Conservation (phyloP, 2,329 filamentous ascomycete genomes). For the Nigrospora sphaerica region DNA sequence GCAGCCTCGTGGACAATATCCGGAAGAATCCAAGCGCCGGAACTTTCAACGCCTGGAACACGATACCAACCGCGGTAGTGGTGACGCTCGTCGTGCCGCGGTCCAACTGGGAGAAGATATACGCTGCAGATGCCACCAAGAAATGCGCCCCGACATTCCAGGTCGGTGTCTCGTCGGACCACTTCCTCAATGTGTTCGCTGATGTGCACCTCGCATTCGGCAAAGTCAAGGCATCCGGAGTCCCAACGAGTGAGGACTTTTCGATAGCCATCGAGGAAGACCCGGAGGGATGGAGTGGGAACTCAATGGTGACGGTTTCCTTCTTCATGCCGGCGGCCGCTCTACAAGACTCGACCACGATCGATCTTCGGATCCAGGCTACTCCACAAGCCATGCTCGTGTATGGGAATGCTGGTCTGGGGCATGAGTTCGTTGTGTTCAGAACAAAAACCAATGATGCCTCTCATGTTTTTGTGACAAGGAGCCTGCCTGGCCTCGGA, state of each 20-base stretch:
- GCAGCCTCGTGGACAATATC: slow-evolving; percentile 18
- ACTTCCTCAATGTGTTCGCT: slow-evolving; percentile 28
- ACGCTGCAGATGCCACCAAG: slow-evolving; percentile 7
- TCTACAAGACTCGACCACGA: slow-evolving; percentile 15
- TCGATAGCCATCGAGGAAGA: slow-evolving; percentile 26
- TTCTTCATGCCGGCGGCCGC: slow-evolving; percentile 30
- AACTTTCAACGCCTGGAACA: slow-evolving; percentile 27
- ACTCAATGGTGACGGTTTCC: slow-evolving; percentile 30
- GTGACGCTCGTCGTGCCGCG: slow-evolving; percentile 12
- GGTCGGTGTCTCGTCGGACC: slow-evolving; percentile 10
- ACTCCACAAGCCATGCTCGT: background rate
- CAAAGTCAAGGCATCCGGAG: slow-evolving; percentile 16
- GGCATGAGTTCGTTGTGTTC: background rate
- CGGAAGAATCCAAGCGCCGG: slow-evolving; percentile 11
- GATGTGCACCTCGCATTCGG: slow-evolving; percentile 36
- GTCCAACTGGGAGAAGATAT: slow-evolving; percentile 17
- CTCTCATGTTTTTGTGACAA: slow-evolving; percentile 27
- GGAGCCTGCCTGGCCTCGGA: slow-evolving; percentile 21
- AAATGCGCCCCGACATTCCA: slow-evolving; percentile 19
- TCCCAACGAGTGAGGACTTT: slow-evolving; percentile 21
- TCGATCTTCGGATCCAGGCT: background rate
- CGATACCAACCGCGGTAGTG: slow-evolving; percentile 22
- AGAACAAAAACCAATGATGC: background rate
- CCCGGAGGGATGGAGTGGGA: slow-evolving; percentile 25
- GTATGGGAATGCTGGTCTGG: background rate